Conservation (phyloP, 1,139 yeast genomes). For the Saccharomyces hybrid region DNA sequence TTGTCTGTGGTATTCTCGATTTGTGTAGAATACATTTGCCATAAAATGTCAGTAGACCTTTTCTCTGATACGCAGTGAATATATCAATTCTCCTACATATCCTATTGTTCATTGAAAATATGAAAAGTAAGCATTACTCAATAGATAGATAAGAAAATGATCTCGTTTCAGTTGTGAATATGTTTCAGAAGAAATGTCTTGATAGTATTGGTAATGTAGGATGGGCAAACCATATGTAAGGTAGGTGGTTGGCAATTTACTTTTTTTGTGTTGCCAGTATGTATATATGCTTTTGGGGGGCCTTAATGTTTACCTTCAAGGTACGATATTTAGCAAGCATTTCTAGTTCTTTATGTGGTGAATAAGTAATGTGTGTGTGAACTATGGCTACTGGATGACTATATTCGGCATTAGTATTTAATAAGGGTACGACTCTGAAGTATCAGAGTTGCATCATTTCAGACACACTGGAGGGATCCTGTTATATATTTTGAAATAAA, state of each 20-base stretch:
- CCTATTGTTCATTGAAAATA: neutral
- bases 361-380: neutral
- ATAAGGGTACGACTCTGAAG: neutral
- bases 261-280: neutral
- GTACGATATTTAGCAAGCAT: neutral
- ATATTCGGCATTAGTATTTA: neutral
- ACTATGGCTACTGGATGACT: neutral
- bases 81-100: neutral
- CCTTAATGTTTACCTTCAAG: neutral
- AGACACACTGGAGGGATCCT: neutral
- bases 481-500: too few species aligned
- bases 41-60: neutral
- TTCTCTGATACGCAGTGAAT: neutral
- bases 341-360: neutral
- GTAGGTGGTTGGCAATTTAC: neutral
- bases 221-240: neutral
- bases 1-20: neutral
- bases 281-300: neutral
- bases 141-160: neutral
- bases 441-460: neutral
- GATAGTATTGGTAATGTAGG: neutral
- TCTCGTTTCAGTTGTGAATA: neutral
- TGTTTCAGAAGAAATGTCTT: neutral
- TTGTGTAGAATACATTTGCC: neutral
- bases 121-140: neutral